A percentile compares a stretch with the other conserved stretches of the same genome.
Evolutionary conservation across 768 basidiomycete genomes (phyloP).

Genomic region (Pholiota conissans): DNA sequence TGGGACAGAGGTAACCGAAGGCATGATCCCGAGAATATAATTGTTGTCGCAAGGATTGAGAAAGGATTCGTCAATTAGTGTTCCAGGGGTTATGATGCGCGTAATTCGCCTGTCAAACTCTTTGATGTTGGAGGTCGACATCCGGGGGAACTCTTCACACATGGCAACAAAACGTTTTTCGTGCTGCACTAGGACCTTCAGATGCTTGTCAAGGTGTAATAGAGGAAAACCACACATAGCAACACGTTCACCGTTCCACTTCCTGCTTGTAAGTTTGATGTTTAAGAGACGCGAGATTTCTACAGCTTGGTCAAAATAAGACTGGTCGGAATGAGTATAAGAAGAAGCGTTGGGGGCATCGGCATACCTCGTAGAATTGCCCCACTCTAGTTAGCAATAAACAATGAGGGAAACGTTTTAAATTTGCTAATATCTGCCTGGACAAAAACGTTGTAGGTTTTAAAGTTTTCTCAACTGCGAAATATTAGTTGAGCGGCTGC

Average conservation of each 20-base stretch:
- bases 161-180: conserved; percentile 86
- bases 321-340: conserved; percentile 43
- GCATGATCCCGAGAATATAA: conserved; percentile 71
- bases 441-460: conserved; percentile 54
- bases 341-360: conserved; percentile 3
- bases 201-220: conserved; percentile 79
- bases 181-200: conserved; percentile 83
- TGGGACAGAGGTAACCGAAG: not conserved
- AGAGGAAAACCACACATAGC: conserved; percentile 93
- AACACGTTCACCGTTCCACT: conserved; percentile 68
- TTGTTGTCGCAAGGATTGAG: conserved; percentile 86
- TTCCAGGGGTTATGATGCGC: conserved; percentile 90
- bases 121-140: conserved; percentile 45
- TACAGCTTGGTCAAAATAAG: conserved; percentile 89
- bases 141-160: conserved; percentile 85
- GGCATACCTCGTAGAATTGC: conserved; percentile 87
- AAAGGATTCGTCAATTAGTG: conserved; percentile 90
- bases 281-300: conserved; percentile 75
- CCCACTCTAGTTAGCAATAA: conserved; percentile 90
- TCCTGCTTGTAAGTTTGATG: conserved; percentile 80
- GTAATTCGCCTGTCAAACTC: conserved; percentile 80
- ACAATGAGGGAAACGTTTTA: conserved; percentile 81
- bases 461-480: conserved; percentile 11
- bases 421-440: conserved; percentile 67
- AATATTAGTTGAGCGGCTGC: too few relatives aligned